A percentile compares a stretch with the other conserved stretches of the same genome.
Conservation (phyloP, 148 eudicot species). For the Talinum fruticosum region DNA sequence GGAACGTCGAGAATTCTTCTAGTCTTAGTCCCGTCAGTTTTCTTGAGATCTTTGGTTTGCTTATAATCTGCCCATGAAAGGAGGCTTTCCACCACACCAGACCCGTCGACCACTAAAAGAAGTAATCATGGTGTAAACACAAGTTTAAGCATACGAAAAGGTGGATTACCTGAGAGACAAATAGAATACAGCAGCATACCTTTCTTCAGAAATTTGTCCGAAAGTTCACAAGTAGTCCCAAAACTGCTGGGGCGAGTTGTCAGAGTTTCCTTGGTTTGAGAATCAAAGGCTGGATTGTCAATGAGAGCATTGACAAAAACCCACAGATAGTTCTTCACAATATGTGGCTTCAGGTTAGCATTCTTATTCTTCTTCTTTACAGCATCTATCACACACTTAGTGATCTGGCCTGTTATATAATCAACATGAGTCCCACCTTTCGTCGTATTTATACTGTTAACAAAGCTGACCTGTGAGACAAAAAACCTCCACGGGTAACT, state of each 20-base stretch:
- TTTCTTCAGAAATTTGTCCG: constrained; percentile 65
- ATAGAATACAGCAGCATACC: constrained; percentile 40
- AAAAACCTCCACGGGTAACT: neutral
- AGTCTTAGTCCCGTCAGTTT: constrained; percentile 80
- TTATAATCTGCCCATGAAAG: constrained; percentile 78
- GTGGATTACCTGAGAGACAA: neutral
- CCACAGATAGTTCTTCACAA: constrained; percentile 84
- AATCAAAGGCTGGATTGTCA: constrained; percentile 99
- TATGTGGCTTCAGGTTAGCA: constrained; percentile 60
- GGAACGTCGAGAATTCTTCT: constrained; percentile 48
- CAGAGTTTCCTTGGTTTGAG: constrained; percentile 93
- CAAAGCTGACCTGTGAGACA: constrained; percentile 82
- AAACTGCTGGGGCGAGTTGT: constrained; percentile 78
- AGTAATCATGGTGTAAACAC: neutral
- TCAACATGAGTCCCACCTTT: constrained; percentile 99
- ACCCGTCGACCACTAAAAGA: constrained; percentile 35
- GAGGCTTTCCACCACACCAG: constrained; percentile 65
- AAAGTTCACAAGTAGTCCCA: constrained; percentile 70
- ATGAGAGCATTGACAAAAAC: constrained; percentile 90
- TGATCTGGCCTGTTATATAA: constrained; percentile 67
- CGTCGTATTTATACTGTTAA: constrained; percentile 76
- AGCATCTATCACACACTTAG: constrained; percentile 43
- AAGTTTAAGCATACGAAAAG: neutral
- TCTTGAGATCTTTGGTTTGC: constrained; percentile 66
- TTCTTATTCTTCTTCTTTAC: constrained; percentile 74